Base-by-base conservation (phyloP, 2,329 filamentous ascomycete species). In the Hypoxylon sp. region DNA sequence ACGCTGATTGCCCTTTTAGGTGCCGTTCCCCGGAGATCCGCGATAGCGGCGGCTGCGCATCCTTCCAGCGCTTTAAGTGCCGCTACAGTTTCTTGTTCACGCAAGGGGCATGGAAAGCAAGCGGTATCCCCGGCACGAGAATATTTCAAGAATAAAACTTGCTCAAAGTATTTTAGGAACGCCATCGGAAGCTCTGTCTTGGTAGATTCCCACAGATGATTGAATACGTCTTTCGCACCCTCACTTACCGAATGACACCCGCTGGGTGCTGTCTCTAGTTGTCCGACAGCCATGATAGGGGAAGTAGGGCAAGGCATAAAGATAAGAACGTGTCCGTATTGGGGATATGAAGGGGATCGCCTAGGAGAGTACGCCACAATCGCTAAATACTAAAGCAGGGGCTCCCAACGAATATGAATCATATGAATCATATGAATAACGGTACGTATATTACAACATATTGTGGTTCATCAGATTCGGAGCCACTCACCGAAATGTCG, bases 11-110 rank as follows among this genome's bases (percentile, higher is more conserved):
- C 78, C 50, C 84, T 81, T 39, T 75, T 69, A 44, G 74, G 69
- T 24, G 77, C 70, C n/a, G 83, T 84, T 74, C 84, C 83, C 51
- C 83, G 81, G 26, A 91, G 76, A 74, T 89, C 83, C 9, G 85
- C 87, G 66, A 92, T 84, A 1, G 86, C 84, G n/a, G 85, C 85
- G 2, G 87, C 87, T n/a, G 88, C 82, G 42, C 85, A 83, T 4
- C 85, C 88, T 73, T 91, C 88, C 5, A 90, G 79, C 5, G 84
- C 88, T 74, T 90, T 90, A 69, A 90, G 79, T 3, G 88, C 81
- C 31, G 78, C 77, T 3, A 75, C 76, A 5, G 78, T 76, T 65
- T 83, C 81, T 59, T 82, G 80, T 67, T 83, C 80, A 62, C 77
- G 80, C 33, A 83, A 67, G n/a, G 81, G 81, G 31, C 77, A 80